Conservation (phyloP, 73 alveolate species). For the Symbiodinium pilosum region DNA sequence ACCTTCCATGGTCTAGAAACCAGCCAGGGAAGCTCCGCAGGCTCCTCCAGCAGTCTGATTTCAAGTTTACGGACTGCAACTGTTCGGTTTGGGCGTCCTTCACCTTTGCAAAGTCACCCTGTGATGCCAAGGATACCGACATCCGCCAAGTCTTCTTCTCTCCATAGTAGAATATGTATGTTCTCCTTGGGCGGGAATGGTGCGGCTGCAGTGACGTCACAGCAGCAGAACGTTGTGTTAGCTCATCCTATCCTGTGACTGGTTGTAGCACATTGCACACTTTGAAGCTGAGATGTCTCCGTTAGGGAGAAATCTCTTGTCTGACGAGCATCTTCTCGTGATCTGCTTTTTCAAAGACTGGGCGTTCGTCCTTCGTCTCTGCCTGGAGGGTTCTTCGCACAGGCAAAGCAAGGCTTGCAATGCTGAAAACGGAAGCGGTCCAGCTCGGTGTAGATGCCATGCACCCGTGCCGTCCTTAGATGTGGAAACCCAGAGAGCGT, state of each 20-base stretch:
- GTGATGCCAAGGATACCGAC: constrained; percentile 28
- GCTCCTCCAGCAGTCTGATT: neutral
- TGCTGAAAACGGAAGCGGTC: neutral
- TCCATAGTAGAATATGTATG: constrained; percentile 13
- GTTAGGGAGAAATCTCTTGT: too few species aligned
- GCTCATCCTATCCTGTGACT: too few species aligned
- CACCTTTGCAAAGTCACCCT: constrained; percentile 83
- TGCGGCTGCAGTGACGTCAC: too few species aligned
- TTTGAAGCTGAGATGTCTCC: too few species aligned
- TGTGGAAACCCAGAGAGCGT: too few species aligned
- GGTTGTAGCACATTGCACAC: too few species aligned
- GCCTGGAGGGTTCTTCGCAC: neutral
- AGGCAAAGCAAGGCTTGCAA: neutral
- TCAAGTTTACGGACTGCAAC: neutral
- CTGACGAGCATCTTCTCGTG: constrained; percentile 10
- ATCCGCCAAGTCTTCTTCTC: constrained; percentile 58
- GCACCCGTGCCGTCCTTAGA: constrained; percentile 51
- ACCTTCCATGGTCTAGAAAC: constrained; percentile 64
- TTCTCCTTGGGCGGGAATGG: constrained; percentile 24
- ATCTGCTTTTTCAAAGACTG: constrained; percentile 63
- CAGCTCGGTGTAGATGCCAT: constrained; percentile 66
- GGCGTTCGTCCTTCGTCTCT: constrained; percentile 29
- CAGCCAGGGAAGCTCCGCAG: constrained; percentile 46
- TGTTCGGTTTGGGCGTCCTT: neutral
- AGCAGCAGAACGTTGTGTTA: too few species aligned